Conservation (phyloP, 148 eudicot genomes). For the Camellia granthamiana region DNA sequence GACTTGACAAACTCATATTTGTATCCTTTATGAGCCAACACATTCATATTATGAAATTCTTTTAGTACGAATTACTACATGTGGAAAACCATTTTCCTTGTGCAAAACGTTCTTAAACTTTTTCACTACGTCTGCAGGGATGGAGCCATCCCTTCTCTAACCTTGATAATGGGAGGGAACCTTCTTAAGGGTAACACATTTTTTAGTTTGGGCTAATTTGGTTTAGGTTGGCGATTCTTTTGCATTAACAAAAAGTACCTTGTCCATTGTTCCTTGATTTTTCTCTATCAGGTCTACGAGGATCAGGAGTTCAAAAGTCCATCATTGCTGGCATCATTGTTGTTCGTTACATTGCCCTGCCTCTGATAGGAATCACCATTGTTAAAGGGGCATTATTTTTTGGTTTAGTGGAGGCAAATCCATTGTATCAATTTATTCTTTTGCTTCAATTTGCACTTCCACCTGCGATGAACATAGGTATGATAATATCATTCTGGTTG, state of each 20-base stretch:
- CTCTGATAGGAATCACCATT: constrained; percentile 53
- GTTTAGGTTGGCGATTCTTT: neutral
- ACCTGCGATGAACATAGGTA: constrained; percentile 92
- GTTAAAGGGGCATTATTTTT: constrained; percentile 49
- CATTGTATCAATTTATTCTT: constrained; percentile 68
- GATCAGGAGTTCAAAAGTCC: constrained; percentile 42
- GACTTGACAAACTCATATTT: neutral
- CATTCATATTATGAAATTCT: too few species aligned
- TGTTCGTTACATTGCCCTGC: constrained; percentile 58
- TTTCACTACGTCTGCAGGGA: constrained; percentile 45
- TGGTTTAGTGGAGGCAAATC: constrained; percentile 51
- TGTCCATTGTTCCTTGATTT: neutral
- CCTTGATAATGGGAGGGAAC: constrained; percentile 77
- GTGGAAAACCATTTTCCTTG: neutral
- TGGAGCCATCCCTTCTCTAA: constrained; percentile 73
- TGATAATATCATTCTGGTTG: neutral
- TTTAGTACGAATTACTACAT: too few species aligned
- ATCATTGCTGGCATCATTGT: constrained; percentile 48
- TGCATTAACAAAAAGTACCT: neutral
- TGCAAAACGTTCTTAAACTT: neutral
- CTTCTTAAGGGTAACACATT: constrained; percentile 60
- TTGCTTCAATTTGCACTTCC: constrained; percentile 79
- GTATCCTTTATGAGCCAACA: too few species aligned
- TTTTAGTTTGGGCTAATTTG: neutral
- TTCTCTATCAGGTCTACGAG: constrained; percentile 46